Base-by-base conservation (phyloP, 2,329 filamentous ascomycete species). In the Septoria petroselini region DNA sequence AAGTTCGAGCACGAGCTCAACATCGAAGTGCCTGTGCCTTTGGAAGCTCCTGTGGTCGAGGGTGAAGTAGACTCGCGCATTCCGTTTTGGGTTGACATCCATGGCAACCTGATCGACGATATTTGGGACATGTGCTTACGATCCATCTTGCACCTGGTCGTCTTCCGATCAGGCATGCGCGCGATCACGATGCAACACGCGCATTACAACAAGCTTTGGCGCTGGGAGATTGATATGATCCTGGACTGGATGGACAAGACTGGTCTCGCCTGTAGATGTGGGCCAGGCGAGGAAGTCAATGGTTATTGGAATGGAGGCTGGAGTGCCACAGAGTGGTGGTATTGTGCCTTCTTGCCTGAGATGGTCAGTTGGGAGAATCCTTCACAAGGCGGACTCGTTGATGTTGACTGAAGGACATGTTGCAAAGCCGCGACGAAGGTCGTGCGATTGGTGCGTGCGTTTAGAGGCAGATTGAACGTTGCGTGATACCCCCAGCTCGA, bases 51-150 rank as follows among this genome's bases (percentile, higher is more conserved):
- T 1, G 23, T 41, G 2, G 35, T 53, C 6, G 42, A 50, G 8
- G 54, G 55, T 15, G 58, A 65, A 18, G 17, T 40, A 8, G 59
- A 50, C n/a, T 29, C 42, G 1, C 71, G 70, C 3, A 64, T 88
- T 3, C 86, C 86, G 0, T 76, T 88, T 44, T 91, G 86, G 86
- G 78, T 81, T 44, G 83, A 85, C 64, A 82, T 90, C 52, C 80
- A 85, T 53, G 82, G 80, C 6, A 71, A 76, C 4, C 60, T 79
- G 0, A 76, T 87, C 52, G 66, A 65, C n/a, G 68, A 72, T 0
- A 76, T 82, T 47, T 90, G 86, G 84, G 76, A 78, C 46, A 77
- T 81, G 55, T 74, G 85, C 8, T 65, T 88, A 3, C 76, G 79
- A 3, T 77, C 82, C 4, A 74, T 88, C 2, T 71, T 82, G 27